Evolutionary conservation across 192 early-diverging fungal species (phyloP).

Genomic region (Coemansia biformis): DNA sequence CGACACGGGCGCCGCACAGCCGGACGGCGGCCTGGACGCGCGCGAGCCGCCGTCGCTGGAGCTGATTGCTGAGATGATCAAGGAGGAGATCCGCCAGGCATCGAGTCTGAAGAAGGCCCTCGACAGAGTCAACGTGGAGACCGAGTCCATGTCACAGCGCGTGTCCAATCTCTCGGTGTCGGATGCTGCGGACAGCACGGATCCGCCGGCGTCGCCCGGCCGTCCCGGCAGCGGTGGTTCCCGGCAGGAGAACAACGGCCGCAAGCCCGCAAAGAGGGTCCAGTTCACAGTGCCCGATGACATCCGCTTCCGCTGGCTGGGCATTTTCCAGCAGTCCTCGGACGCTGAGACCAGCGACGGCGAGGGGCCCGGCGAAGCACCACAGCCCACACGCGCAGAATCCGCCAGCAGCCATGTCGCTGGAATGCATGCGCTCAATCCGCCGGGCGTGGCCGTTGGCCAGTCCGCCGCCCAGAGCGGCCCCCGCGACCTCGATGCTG

Average conservation of each 20-base stretch:
- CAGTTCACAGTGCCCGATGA: conserved; percentile 48
- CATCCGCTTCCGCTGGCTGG: conserved; percentile 49
- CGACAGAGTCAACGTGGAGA: conserved; percentile 31
- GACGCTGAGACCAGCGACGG: conserved; percentile 10
- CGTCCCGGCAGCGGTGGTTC: no score
- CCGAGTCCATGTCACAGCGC: conserved; percentile 26
- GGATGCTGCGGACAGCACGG: not conserved
- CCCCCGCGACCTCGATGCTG: not conserved
- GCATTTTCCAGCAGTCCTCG: conserved; percentile 43
- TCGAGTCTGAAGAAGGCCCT: conserved; percentile 45
- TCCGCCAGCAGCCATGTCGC: not conserved
- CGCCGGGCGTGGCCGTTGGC: not conserved
- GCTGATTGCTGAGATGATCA: conserved; percentile 47
- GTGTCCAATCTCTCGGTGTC: conserved; percentile 16
- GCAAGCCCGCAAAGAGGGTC: conserved; percentile 21
- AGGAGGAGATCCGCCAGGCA: conserved; percentile 51
- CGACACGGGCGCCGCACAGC: conserved; percentile 3
- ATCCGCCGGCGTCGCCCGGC: not conserved
- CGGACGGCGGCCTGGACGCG: conserved; percentile 4
- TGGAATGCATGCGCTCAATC: conserved; percentile 4
- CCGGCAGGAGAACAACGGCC: no score
- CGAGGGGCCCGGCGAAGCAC: not conserved
- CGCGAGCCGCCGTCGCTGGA: conserved; percentile 38
- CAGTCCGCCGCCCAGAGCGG: not conserved
- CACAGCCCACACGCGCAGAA: not conserved